Conservation (phyloP, 352 stramenopile species). For the Hyaloperonospora brassicae region DNA sequence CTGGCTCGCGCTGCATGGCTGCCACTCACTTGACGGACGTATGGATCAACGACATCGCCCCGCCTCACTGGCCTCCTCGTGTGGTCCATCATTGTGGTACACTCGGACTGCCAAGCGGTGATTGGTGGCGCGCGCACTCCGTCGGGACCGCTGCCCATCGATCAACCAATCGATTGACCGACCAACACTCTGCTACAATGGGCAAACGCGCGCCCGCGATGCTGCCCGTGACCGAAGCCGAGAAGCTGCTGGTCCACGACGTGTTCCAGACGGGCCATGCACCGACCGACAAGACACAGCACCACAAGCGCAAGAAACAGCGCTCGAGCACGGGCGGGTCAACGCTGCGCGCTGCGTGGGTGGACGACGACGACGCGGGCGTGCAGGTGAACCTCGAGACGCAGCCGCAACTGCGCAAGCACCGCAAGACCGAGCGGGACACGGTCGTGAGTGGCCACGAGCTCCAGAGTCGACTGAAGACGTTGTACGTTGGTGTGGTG, state of each 20-base stretch:
- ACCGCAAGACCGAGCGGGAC: slow-evolving; percentile 73
- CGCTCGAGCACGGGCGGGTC: slow-evolving; percentile 5
- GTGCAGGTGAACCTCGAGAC: slow-evolving; percentile 67
- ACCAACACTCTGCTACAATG: slow-evolving; percentile 22
- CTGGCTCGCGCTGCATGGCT: slow-evolving; percentile 2
- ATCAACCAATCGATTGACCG: neutral
- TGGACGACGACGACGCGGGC: slow-evolving; percentile 80
- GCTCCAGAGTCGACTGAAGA: slow-evolving; percentile 74
- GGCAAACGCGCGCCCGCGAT: slow-evolving; percentile 33
- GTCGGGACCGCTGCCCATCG: neutral
- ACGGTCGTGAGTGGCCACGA: slow-evolving; percentile 58
- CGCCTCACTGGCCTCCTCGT: neutral
- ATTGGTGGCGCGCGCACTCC: neutral
- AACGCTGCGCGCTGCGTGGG: slow-evolving; percentile 58
- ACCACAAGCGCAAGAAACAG: slow-evolving; percentile 19
- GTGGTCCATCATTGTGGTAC: slow-evolving; percentile 2
- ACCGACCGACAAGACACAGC: slow-evolving; percentile 18
- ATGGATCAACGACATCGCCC: slow-evolving; percentile 10
- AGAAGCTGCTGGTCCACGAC: slow-evolving; percentile 46
- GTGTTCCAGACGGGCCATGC: slow-evolving; percentile 38
- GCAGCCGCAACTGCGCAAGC: slow-evolving; percentile 67
- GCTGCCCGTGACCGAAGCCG: slow-evolving; percentile 28
- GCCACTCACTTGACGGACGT: slow-evolving; percentile 4
- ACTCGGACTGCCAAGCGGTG: neutral
- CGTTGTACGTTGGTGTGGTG: slow-evolving; percentile 40